Conservation (phyloP, 768 basidiomycete genomes). For the Podaxis pistillaris region DNA sequence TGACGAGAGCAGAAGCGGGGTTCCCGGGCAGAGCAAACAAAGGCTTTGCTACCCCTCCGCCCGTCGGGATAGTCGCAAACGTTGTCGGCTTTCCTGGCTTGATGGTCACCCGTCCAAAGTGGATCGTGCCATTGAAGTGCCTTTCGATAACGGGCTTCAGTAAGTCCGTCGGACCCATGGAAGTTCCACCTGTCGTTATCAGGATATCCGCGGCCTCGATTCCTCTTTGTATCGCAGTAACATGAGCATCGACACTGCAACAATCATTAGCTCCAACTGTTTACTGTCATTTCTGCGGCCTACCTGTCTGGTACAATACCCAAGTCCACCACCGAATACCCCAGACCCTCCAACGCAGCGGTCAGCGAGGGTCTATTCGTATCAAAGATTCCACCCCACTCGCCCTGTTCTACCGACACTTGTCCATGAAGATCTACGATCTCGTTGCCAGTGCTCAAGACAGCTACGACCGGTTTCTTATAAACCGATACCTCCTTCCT, state of each 20-base stretch:
- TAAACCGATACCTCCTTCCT: constrained; percentile 66
- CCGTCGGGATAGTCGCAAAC: constrained; percentile 71
- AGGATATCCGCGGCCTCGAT: constrained; percentile 69
- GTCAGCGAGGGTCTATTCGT: constrained; percentile 82
- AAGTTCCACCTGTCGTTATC: constrained; percentile 86
- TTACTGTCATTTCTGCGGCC: constrained; percentile 20
- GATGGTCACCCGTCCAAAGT: constrained; percentile 83
- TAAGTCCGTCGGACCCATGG: constrained; percentile 87
- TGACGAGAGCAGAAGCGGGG: constrained; percentile 85
- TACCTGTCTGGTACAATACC: constrained; percentile 80
- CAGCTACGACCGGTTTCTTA: constrained; percentile 71
- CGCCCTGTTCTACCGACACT: constrained; percentile 28
- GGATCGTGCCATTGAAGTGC: constrained; percentile 69
- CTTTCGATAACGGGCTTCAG: constrained; percentile 88
- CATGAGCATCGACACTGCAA: constrained; percentile 54
- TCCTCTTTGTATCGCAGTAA: constrained; percentile 53
- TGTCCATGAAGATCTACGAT: constrained; percentile 59
- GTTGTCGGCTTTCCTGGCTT: constrained; percentile 91
- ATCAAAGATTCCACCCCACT: constrained; percentile 78
- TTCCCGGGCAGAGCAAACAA: constrained; percentile 88
- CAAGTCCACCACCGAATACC: constrained; percentile 76
- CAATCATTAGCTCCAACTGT: constrained; percentile 4
- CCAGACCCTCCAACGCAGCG: constrained; percentile 67
- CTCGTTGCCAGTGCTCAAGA: constrained; percentile 88
- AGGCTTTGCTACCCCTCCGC: constrained; percentile 45